A percentile compares a stretch with the other conserved stretches of the same genome.
These are phyloP conservation scores for Naganishia kalamii DNA, from an alignment of 768 basidiomycete species.

Conservation along the genomic window DNA sequence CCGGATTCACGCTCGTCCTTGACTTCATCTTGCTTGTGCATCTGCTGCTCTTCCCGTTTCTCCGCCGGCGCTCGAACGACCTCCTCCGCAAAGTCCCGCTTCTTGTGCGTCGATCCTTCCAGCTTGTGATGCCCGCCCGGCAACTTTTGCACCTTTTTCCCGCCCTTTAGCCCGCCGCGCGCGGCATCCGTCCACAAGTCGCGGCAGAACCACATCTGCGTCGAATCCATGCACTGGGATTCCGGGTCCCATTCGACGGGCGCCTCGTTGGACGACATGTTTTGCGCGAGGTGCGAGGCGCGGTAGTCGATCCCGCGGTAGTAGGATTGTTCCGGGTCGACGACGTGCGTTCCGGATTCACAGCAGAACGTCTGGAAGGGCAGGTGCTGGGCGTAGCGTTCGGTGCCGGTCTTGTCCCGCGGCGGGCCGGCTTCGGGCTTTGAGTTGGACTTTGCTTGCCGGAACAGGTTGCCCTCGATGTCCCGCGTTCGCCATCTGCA, in stretches of 20 bases:
- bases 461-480: conserved; percentile 95
- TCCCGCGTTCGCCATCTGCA: conserved; percentile 91
- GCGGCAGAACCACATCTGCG: conserved; percentile 95
- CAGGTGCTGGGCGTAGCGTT: conserved; percentile 80
- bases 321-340: conserved; percentile 92
- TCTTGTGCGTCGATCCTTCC: conserved; percentile 26
- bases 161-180: conserved; percentile 54
- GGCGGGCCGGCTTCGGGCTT: conserved; percentile 87
- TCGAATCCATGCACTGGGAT: conserved; percentile 85
- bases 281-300: conserved; percentile 72
- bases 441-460: conserved; percentile 89
- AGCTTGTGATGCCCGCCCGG: conserved; percentile 19
- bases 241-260: conserved; percentile 66
- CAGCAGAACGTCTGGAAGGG: conserved; percentile 99
- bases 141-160: conserved; percentile 34
- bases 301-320: conserved; percentile 84
- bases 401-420: conserved; percentile 71
- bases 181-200: conserved; percentile 94
- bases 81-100: conserved; percentile 28
- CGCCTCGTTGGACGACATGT: conserved; percentile 55
- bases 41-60: conserved; percentile 6
- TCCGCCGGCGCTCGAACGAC: conserved; percentile 17
- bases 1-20: conserved; percentile 36
- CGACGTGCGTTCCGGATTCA: conserved; percentile 93
- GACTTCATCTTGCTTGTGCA: conserved; percentile 16